Percentiles rank a stretch among this genome's conserved stretches.
Evolutionary conservation across 305 asterid genomes (phyloP).

Genomic region (Solanum chacoense): DNA sequence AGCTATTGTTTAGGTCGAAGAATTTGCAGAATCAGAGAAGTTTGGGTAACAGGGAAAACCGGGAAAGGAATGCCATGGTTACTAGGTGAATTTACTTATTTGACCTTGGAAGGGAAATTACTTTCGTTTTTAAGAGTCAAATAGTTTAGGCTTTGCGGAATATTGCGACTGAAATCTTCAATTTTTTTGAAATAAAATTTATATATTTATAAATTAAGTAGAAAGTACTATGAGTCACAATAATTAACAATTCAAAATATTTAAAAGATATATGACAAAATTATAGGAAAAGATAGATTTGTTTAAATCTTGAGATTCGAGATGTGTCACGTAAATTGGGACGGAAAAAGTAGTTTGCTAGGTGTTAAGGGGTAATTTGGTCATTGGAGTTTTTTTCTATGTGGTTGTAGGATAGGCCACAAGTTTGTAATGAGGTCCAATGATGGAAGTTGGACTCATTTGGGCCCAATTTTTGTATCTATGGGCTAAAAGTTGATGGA

Average conservation of each 20-base stretch:
- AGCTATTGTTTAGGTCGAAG: neutral
- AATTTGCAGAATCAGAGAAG: neutral
- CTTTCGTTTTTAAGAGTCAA: neutral
- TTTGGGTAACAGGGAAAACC: neutral
- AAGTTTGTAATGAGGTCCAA: neutral
- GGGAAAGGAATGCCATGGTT: neutral
- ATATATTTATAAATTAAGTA: no score
- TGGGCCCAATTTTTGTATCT: neutral
- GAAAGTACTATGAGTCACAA: neutral
- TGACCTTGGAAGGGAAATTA: neutral
- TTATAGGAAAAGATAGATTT: fast-evolving
- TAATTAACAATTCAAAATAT: neutral
- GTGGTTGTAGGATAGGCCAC: neutral
- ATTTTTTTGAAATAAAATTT: no score
- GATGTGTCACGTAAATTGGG: fast-evolving
- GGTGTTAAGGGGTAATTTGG: neutral
- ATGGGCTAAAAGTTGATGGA: neutral
- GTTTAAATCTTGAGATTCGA: fast-evolving
- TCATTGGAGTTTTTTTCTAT: neutral
- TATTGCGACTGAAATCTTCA: no score
- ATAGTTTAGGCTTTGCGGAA: no score
- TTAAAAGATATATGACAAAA: no score
- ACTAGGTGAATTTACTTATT: neutral
- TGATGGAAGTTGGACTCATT: neutral
- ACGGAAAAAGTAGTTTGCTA: fast-evolving